Base-by-base conservation (phyloP, 371 early-diverging fungal species). In the Funneliformis caledonium region DNA sequence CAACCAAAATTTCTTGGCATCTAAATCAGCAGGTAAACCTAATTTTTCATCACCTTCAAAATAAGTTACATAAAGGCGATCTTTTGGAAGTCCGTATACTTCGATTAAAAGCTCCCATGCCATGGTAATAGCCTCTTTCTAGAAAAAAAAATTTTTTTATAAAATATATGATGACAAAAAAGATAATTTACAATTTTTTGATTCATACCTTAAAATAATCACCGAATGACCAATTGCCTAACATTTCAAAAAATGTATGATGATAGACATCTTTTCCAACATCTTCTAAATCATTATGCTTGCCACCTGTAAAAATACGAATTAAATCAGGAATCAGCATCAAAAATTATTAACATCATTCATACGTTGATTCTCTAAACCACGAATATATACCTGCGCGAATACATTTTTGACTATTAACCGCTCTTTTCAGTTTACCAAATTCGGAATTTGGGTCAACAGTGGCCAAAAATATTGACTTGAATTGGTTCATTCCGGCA, bases 161-260 rank as follows among this genome's bases (percentile, higher is more conserved):
- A 3, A 56, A 56, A 47, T 11, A 22, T 19, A 16, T 26, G 26
- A 26, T 26, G 26, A 19, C 4, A 65, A 9, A 61, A 19, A 26
- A 26, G 7, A 12, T 2, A 14, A 8, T 43, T 11, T 19, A 16
- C 4, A 45, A 31, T 16, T 43, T 43, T 43, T 42, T 42, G 10
- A 16, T 31, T 19, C 48, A 48, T 81, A 92, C 93, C 93, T 99
- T 99, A 88, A 99, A 99, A 87, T 99, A 99, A 84, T 99, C 98
- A 76, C 99, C 99, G 90, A 99, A 99, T 31, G 99, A 99, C 99
- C 99, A 99, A 91, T 99, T 99, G 76, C 99, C 99, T 88, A 99
- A 89, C 99, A 99, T 99, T 88, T 99, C 99, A 90, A 99, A 99
- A 90, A 98, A 99, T 56, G 99, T 99, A 87, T 99, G 99, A 88